phyloP scores from a whole-genome alignment of 129 eudicot genomes.

The Flaveria ramosissima region DNA sequence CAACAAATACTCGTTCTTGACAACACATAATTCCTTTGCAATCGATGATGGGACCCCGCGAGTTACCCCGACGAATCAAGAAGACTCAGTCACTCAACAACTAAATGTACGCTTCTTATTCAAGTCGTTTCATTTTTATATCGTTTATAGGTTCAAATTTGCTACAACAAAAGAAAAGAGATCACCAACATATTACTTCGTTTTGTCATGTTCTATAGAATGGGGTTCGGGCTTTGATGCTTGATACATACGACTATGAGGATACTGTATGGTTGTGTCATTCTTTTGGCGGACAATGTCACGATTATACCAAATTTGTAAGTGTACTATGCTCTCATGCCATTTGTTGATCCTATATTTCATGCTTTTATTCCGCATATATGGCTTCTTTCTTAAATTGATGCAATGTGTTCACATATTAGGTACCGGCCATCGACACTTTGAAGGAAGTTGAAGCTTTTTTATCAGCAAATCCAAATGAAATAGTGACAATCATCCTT shows the following conservation, averaged over 20 bases:
- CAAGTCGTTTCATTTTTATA: background rate
- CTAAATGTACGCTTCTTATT: slow-evolving; percentile 57
- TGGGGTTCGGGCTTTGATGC: slow-evolving; percentile 96
- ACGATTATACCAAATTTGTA: slow-evolving; percentile 79
- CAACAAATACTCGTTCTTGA: slow-evolving; percentile 87
- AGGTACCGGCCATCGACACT: slow-evolving; percentile 71
- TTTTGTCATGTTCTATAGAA: slow-evolving; percentile 44
- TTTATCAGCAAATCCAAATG: slow-evolving; percentile 70
- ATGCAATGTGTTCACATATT: slow-evolving; percentile 19
- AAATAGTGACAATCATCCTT: slow-evolving; percentile 77
- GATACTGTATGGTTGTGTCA: slow-evolving; percentile 92
- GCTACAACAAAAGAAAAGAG: background rate
- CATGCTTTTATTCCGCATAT: background rate
- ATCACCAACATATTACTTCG: slow-evolving; percentile 1
- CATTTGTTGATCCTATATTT: background rate
- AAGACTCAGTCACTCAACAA: slow-evolving; percentile 73
- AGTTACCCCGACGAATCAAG: slow-evolving; percentile 67
- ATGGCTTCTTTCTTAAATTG: background rate
- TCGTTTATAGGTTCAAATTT: background rate
- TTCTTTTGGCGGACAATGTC: slow-evolving; percentile 84
- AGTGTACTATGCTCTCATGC: slow-evolving; percentile 34
- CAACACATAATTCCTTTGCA: slow-evolving; percentile 85
- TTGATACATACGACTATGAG: slow-evolving; percentile 78
- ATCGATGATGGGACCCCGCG: slow-evolving; percentile 67
- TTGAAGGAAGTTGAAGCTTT: slow-evolving; percentile 81